These are phyloP conservation scores for Venturia pyrina DNA, from an alignment of 2,329 filamentous ascomycete species.

Conservation along the genomic window DNA sequence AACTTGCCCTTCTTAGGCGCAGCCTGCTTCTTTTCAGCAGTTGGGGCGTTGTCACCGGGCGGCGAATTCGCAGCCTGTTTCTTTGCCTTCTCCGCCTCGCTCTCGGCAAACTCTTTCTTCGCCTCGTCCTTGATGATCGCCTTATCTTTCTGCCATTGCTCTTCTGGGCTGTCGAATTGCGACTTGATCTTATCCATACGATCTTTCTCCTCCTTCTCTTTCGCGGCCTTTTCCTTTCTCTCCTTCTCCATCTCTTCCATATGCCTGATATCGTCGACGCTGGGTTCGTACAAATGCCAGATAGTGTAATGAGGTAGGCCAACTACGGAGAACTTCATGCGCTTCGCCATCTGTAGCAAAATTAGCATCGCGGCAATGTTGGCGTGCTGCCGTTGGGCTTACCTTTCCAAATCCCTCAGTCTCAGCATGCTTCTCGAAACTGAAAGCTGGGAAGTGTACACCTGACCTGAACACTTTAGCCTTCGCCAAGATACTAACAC, in stretches of 20 bases:
- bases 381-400: constrained; percentile 19
- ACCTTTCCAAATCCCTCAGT: constrained; percentile 99
- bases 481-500: constrained; percentile 94
- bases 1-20: constrained; percentile 4
- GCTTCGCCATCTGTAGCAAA: constrained; percentile 72
- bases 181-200: constrained; percentile 69
- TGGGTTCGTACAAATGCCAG: constrained; percentile 99
- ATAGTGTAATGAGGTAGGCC: constrained; percentile 96
- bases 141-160: constrained; percentile 88
- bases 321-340: constrained; percentile 91
- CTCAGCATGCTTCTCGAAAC: constrained; percentile 96
- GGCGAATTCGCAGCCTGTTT: constrained; percentile 6
- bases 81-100: constrained; percentile 14
- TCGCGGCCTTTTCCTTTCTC: constrained; percentile 65
- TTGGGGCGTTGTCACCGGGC: neutral
- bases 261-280: constrained; percentile 89
- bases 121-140: constrained; percentile 61
- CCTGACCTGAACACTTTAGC: constrained; percentile 90
- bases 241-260: constrained; percentile 99
- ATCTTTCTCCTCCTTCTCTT: constrained; percentile 65
- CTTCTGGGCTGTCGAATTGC: constrained; percentile 64
- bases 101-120: constrained; percentile 39
- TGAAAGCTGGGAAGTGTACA: constrained; percentile 96
- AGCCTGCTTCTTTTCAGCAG: neutral
- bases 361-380: neutral